These are phyloP conservation scores for Metrosideros polymorpha DNA, from an alignment of 441 rosid species.

Conservation along the genomic window DNA sequence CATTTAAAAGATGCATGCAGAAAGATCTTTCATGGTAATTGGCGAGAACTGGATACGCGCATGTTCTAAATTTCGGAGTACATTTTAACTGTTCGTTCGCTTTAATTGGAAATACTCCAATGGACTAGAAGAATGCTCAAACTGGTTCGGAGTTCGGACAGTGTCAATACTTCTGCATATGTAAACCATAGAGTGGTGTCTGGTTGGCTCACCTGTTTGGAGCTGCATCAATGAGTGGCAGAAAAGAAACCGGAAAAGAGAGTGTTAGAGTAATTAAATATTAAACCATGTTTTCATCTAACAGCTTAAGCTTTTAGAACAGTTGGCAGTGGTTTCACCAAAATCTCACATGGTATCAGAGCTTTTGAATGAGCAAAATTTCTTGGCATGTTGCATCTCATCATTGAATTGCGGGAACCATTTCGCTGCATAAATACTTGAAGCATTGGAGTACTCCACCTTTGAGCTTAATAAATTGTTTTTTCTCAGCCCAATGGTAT, in stretches of 20 bases:
- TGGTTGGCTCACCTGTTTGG: not conserved
- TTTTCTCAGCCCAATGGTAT: not conserved
- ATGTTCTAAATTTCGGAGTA: not conserved
- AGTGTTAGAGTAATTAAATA: no score
- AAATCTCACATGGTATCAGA: no score
- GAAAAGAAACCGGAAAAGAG: not conserved
- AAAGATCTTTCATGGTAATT: conserved; percentile 56
- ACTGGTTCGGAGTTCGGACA: not conserved
- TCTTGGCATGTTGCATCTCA: not conserved
- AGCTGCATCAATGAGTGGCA: not conserved
- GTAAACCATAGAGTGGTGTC: not conserved
- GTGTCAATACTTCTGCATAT: not conserved
- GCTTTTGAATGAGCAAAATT: not conserved
- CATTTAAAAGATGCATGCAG: conserved; percentile 34
- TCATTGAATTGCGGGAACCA: not conserved
- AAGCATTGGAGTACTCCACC: not conserved
- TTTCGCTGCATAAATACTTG: not conserved
- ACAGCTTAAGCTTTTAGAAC: no score
- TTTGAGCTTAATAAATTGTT: not conserved
- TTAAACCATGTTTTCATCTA: no score
- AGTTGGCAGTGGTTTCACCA: no score
- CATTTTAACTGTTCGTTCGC: not conserved
- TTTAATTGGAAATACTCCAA: not conserved
- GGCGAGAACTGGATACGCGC: not conserved
- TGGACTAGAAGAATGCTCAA: not conserved